Evolutionary conservation across 257 asterid genomes (phyloP).

Genomic region (Rhazya stricta): DNA sequence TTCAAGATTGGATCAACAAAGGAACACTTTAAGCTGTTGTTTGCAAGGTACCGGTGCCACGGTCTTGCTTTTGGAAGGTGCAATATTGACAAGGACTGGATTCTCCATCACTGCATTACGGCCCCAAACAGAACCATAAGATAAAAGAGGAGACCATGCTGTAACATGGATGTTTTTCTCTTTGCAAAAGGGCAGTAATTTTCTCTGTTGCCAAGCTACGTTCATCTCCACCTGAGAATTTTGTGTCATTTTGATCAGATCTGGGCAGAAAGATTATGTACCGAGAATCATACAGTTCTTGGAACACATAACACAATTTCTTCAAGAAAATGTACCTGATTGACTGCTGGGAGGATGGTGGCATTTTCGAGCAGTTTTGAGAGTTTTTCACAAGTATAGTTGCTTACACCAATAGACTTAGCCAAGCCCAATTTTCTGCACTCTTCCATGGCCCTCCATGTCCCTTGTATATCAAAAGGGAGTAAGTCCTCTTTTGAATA

Average conservation of each 20-base stretch:
- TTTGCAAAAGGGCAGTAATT: constrained; percentile 36
- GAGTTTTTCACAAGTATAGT: constrained; percentile 47
- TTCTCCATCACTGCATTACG: constrained; percentile 34
- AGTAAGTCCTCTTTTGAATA: constrained; percentile 26
- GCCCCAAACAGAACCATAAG: constrained; percentile 43
- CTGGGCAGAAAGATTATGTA: too few relatives aligned
- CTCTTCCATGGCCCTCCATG: constrained; percentile 62
- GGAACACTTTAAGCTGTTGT: too few relatives aligned
- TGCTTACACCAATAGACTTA: constrained; percentile 58
- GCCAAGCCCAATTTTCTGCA: constrained; percentile 41
- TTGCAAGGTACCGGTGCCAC: constrained; percentile 33
- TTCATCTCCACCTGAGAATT: constrained; percentile 52
- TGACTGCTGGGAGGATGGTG: constrained; percentile 45
- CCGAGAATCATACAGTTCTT: too few relatives aligned
- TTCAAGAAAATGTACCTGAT: constrained; percentile 36
- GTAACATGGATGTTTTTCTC: constrained; percentile 31
- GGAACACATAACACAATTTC: too few relatives aligned
- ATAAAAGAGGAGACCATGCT: constrained; percentile 57
- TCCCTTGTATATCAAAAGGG: constrained; percentile 33
- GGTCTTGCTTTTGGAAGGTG: constrained; percentile 29
- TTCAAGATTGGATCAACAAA: too few relatives aligned
- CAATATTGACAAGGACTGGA: constrained; percentile 33
- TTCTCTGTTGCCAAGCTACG: constrained; percentile 50
- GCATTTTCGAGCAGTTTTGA: constrained; percentile 26
- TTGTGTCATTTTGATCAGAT: too few relatives aligned